Evolutionary conservation across 179 eudicot genomes (phyloP).

Genomic region (Silene vulgaris): DNA sequence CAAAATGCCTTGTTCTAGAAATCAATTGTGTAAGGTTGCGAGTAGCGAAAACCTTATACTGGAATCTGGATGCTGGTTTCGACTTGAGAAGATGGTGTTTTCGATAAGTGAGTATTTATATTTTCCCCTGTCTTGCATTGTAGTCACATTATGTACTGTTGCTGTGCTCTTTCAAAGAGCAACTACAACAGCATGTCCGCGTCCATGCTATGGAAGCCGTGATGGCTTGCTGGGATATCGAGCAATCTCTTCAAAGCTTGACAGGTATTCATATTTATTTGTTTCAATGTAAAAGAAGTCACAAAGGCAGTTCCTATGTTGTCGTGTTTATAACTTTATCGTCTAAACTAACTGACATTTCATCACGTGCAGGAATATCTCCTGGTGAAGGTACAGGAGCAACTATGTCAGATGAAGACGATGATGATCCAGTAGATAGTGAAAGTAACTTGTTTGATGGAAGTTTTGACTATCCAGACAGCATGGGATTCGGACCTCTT

Average conservation of each 20-base stretch:
- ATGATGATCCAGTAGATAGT: conserved; percentile 56
- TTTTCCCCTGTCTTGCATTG: conserved; percentile 23
- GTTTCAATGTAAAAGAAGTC: not conserved
- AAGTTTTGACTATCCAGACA: conserved; percentile 50
- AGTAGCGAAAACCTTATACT: too few species aligned
- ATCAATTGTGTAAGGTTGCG: too few species aligned
- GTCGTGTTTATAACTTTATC: too few species aligned
- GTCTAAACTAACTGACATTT: too few species aligned
- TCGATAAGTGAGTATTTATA: not conserved
- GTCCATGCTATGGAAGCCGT: conserved; percentile 99
- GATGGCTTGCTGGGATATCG: conserved; percentile 99
- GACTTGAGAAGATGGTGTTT: not conserved
- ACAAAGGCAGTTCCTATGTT: too few species aligned
- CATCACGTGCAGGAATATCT: conserved; percentile 45
- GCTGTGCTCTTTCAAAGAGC: conserved; percentile 89
- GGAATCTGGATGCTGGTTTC: too few species aligned
- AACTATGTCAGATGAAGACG: conserved; percentile 79
- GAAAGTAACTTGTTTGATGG: conserved; percentile 55
- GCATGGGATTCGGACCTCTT: conserved; percentile 69
- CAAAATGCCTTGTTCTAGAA: not conserved
- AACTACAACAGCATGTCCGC: conserved; percentile 95
- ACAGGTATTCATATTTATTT: conserved; percentile 47
- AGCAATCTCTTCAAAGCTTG: conserved; percentile 93
- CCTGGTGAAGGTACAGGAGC: conserved; percentile 81
- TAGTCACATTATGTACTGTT: conserved; percentile 88